Evolutionary conservation across 1,284 basidiomycete species (phyloP).

Genomic region (Xanthoconium separans): DNA sequence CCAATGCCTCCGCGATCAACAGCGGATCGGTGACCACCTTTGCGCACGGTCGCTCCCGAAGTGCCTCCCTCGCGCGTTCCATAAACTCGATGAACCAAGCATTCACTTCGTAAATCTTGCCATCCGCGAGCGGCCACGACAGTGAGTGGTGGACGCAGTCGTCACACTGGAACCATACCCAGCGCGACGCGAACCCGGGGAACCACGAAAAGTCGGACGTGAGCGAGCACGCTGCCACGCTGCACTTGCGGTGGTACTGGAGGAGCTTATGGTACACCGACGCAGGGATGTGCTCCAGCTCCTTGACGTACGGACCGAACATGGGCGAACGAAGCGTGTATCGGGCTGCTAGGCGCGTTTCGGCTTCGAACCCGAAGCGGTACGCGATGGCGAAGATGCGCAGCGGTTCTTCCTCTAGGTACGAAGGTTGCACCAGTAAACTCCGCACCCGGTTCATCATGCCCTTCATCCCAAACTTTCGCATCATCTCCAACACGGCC

Average conservation of each 20-base stretch:
- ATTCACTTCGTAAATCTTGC: constrained; percentile 36
- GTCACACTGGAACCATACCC: constrained; percentile 38
- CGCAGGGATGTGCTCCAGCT: constrained; percentile 35
- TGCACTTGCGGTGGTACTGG: constrained; percentile 36
- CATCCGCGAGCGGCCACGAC: constrained; percentile 34
- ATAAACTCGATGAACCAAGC: constrained; percentile 36
- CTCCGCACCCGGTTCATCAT: constrained; percentile 30
- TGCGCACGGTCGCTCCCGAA: constrained; percentile 32
- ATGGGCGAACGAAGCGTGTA: constrained; percentile 33
- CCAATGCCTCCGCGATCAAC: constrained; percentile 31
- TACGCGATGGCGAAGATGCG: constrained; percentile 35
- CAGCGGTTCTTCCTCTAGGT: constrained; percentile 30
- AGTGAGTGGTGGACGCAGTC: constrained; percentile 33
- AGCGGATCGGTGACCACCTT: constrained; percentile 33
- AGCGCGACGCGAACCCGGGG: constrained; percentile 36
- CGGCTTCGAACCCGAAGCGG: constrained; percentile 30
- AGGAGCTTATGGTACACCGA: constrained; percentile 36
- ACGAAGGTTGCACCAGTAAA: constrained; percentile 21
- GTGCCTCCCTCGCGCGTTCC: constrained; percentile 31
- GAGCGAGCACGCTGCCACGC: constrained; percentile 30
- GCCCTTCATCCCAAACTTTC: constrained; percentile 34
- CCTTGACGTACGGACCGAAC: constrained; percentile 34
- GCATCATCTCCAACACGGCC: constrained; percentile 33
- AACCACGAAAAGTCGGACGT: constrained; percentile 38
- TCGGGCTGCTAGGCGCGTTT: constrained; percentile 28